Base-by-base conservation (phyloP, 306 rosid species). In the Lathyrus oleraceus region DNA sequence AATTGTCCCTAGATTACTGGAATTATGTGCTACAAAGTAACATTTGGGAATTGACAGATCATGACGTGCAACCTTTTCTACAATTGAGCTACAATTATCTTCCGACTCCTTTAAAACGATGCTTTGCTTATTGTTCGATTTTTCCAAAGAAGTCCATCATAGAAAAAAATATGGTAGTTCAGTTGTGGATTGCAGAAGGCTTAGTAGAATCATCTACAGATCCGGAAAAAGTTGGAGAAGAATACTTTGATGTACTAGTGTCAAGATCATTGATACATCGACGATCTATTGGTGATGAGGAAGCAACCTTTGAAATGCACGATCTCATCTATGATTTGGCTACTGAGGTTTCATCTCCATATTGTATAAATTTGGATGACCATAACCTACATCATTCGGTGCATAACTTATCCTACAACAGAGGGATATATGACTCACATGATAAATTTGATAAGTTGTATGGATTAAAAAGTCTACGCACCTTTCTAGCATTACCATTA, bases 151-250 rank as follows among this genome's bases (percentile, higher is more conserved):
- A 75, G 62, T 23, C 58, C 9, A 3, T 0, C 1, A 39, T 75
- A 42, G 9, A 42, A 1, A 84, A 56, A 51, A 36, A 54, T 3
- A 3, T 14, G 9, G 7, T 78, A 15, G 51, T 80, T 45, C 57
- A n/a, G 36, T 21, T 76, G 8, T 83, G 82, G 84, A 65, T 76
- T 74, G 84, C 74, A 10, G 66, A 76, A 62, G 81, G 81, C 2
- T 61, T 79, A 0, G 19, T 82, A 6, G 20, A 20, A 0, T 16
- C 39, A n/a, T 4, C 70, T 1, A 14, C 10, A 38, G 30, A 6
- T 6, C 39, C 32, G 17, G 45, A 43, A 66, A 67, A 65, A 10
- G 19, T 72, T 16, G 81, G 81, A 4, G 19, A 45, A 11, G 74
- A 78, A 11, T 80, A 73, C 66, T 74, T 78, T 28, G 56, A 54